Conservation (phyloP, 148 eudicot genomes). For the Nepenthes mirabilis region DNA sequence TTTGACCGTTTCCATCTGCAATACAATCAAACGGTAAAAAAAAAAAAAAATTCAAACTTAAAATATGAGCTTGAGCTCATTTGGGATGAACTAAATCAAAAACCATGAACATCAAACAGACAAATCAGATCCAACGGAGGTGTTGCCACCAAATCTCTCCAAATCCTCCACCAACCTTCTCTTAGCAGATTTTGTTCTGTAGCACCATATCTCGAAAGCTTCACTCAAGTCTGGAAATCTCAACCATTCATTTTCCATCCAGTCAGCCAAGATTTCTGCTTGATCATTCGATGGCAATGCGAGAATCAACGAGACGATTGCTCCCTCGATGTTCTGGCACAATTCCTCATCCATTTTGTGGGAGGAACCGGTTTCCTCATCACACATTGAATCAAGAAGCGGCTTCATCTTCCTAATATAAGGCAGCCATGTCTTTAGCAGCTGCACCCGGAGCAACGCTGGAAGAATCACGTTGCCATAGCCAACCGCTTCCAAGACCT, state of each 20-base stretch:
- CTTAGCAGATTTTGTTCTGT: constrained; percentile 70
- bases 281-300: constrained; percentile 83
- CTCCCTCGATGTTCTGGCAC: constrained; percentile 62
- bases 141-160: constrained; percentile 28
- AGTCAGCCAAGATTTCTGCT: constrained; percentile 63
- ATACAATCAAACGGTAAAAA: no score
- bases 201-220: constrained; percentile 90
- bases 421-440: constrained; percentile 70
- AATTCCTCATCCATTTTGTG: constrained; percentile 72
- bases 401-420: constrained; percentile 66
- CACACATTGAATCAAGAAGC: constrained; percentile 35
- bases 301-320: constrained; percentile 53
- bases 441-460: constrained; percentile 29
- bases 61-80: no score
- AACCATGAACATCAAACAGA: constrained; percentile 16
- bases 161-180: constrained; percentile 52
- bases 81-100: no score
- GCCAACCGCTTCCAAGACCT: constrained; percentile 73
- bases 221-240: constrained; percentile 75
- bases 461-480: constrained; percentile 72
- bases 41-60: no score
- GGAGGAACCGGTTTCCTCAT: constrained; percentile 23
- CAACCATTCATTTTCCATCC: constrained; percentile 60
- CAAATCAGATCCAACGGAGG: constrained; percentile 35
- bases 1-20: no score